These are phyloP conservation scores for Penicillium alfredii DNA, from an alignment of 495 filamentous ascomycete genomes.

Conservation along the genomic window DNA sequence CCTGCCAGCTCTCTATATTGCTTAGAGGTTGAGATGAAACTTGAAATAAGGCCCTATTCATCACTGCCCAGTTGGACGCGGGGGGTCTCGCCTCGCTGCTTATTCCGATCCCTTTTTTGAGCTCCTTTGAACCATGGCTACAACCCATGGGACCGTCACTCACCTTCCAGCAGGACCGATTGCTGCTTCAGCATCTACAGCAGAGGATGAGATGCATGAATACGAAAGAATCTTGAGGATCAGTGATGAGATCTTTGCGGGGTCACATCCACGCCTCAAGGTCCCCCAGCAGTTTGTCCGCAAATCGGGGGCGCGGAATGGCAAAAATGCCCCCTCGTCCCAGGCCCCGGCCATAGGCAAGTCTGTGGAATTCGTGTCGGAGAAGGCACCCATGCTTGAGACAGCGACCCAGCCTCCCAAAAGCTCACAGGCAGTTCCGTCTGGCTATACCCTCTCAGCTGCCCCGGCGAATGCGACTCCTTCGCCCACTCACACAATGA, in stretches of 20 bases:
- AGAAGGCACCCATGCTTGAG: conserved; percentile 27
- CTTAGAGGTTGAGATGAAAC: too few relatives aligned
- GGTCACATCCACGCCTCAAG: conserved; percentile 69
- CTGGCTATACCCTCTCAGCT: conserved; percentile 22
- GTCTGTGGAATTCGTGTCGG: conserved; percentile 18
- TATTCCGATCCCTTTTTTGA: conserved; percentile 8
- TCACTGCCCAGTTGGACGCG: conserved; percentile 1
- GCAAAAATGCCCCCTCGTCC: conserved; percentile 18
- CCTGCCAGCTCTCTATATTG: too few relatives aligned
- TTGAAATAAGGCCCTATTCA: too few relatives aligned
- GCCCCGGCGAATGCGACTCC: conserved; percentile 21
- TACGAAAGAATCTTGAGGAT: conserved; percentile 71
- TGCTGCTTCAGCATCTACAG: conserved; percentile 25
- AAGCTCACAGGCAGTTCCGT: conserved; percentile 25
- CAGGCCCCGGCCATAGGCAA: conserved; percentile 21
- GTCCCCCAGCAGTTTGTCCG: conserved; percentile 54
- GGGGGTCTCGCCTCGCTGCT: not conserved
- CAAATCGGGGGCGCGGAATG: conserved; percentile 37
- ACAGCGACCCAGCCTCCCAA: conserved; percentile 21
- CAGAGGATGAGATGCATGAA: conserved; percentile 38
- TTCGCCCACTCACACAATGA: conserved; percentile 31
- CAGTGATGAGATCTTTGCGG: conserved; percentile 68
- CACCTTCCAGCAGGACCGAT: conserved; percentile 33
- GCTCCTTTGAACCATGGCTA: conserved; percentile 31
- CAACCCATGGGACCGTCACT: conserved; percentile 27